phyloP scores from a whole-genome alignment of 257 asterid species.

The Solanum ossicruentum region DNA sequence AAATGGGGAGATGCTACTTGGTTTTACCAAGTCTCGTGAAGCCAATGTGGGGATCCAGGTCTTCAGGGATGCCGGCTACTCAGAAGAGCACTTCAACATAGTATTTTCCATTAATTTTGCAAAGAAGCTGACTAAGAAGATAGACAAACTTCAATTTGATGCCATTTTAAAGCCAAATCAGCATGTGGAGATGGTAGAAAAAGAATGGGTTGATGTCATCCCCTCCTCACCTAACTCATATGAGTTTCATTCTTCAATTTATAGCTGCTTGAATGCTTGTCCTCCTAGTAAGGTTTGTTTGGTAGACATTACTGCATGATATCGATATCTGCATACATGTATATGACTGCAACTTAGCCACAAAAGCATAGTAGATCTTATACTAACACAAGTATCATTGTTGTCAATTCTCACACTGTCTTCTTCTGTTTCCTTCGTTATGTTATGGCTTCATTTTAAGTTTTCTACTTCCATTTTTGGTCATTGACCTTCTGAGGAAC shows the following conservation, averaged over 20 bases:
- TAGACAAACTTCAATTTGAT: conserved; percentile 35
- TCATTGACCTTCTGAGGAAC: neutral
- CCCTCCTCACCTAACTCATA: conserved; percentile 55
- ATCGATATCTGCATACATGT: neutral
- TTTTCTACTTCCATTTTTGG: neutral
- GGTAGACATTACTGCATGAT: conserved; percentile 23
- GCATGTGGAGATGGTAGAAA: conserved; percentile 40
- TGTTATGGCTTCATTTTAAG: neutral
- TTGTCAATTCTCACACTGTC: neutral
- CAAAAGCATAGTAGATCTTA: neutral
- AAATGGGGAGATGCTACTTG: conserved; percentile 32
- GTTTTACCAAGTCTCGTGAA: conserved; percentile 44
- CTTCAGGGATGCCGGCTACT: conserved; percentile 3
- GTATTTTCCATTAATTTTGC: conserved; percentile 50
- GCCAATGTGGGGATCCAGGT: conserved; percentile 48
- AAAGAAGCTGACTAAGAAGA: conserved; percentile 42
- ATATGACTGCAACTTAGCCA: neutral
- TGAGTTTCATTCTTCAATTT: conserved; percentile 63
- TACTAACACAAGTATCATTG: neutral
- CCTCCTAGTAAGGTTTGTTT: conserved; percentile 42
- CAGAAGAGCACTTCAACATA: conserved; percentile 36
- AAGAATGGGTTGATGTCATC: conserved; percentile 58
- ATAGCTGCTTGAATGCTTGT: conserved; percentile 42
- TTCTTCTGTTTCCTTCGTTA: neutral
- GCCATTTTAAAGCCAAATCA: conserved; percentile 33